phyloP scores from a whole-genome alignment of 2,329 filamentous ascomycete genomes.

The Blastomyces silverae region DNA sequence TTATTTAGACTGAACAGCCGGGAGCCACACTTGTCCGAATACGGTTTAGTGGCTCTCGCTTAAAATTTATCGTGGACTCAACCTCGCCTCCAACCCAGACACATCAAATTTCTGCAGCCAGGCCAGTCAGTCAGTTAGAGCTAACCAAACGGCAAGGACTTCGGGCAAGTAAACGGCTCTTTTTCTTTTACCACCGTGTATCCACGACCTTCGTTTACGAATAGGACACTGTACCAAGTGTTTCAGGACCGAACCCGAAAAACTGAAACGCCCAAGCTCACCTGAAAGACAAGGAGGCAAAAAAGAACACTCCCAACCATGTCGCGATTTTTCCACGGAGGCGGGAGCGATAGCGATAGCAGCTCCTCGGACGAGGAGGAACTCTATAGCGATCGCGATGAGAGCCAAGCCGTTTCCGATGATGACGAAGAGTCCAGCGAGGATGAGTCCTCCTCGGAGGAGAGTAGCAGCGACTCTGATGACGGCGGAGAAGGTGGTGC shows the following conservation, averaged over 20 bases:
- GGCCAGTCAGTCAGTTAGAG: background rate
- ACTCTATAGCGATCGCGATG: conserved; percentile 74
- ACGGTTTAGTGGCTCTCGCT: conserved; percentile 32
- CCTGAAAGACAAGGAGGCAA: background rate
- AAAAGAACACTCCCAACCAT: conserved; percentile 47
- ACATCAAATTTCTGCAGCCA: conserved; percentile 10
- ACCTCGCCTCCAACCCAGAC: conserved; percentile 2
- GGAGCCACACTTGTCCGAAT: conserved; percentile 14
- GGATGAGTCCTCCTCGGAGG: conserved; percentile 53
- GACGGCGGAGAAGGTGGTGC: conserved; percentile 59
- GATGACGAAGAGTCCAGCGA: conserved; percentile 50
- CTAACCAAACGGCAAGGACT: background rate
- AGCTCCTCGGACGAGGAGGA: conserved; percentile 92
- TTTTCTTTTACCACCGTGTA: background rate
- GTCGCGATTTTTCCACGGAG: conserved; percentile 96
- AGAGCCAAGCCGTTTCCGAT: conserved; percentile 44
- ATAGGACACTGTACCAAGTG: conserved; percentile 24
- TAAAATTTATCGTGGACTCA: conserved; percentile 33
- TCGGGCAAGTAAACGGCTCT: background rate
- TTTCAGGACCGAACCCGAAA: conserved; percentile 16
- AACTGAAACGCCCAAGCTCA: background rate
- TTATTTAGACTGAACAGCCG: too few species aligned
- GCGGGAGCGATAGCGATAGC: conserved; percentile 92
- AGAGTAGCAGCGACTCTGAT: conserved; percentile 38
- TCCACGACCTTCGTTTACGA: conserved; percentile 25